Base-by-base conservation (phyloP, 2,329 filamentous ascomycete genomes). In the Fusarium zealandicum region DNA sequence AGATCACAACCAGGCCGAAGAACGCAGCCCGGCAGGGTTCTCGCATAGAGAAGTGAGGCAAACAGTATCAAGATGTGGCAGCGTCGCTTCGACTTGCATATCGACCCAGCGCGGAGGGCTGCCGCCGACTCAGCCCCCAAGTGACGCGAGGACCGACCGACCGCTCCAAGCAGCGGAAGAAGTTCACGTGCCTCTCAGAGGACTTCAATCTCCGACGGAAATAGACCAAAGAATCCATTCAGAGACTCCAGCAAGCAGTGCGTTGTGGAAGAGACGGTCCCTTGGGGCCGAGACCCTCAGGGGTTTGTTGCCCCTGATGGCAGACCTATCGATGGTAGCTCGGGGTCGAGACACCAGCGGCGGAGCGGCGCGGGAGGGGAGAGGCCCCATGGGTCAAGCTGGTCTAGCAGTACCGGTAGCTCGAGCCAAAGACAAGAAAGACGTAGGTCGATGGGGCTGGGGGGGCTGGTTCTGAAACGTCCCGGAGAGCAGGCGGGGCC, bases 391-490 rank as follows among this genome's bases (percentile, higher is more conserved):
- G 14, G 31, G 20, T n/a, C 25, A 17, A 38, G 48, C 18, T 47
- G 31, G 20, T 17, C 25, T 17, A 38, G 45, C 18, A 49, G 33
- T 44, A 39, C 42, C 39, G 28, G 14, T 43, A 17, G 43, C 35
- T 33, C 51, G 46, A 39, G 31, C 39, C 28, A 65, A 54, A 54
- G 42, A 32, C 20, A 69, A 66, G 52, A 71, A 67, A 48, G 68
- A 70, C 18, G 51, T 53, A 28, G 61, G 67, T 20, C 57, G 59
- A 62, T 70, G 66, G 69, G 53, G 54, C 46, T 71, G 69, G 70
- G 64, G 54, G 35, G 41, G 48, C 32, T 72, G 70, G 70, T 72
- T 72, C 46, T 72, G 63, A 40, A 45, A 17, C 37, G 56, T 31
- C 25, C 51, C 31, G 46, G 45, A 45, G 36, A 54, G 55, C 32